Evolutionary conservation across 1,284 basidiomycete genomes (phyloP).

Genomic region (Puccinia horiana): DNA sequence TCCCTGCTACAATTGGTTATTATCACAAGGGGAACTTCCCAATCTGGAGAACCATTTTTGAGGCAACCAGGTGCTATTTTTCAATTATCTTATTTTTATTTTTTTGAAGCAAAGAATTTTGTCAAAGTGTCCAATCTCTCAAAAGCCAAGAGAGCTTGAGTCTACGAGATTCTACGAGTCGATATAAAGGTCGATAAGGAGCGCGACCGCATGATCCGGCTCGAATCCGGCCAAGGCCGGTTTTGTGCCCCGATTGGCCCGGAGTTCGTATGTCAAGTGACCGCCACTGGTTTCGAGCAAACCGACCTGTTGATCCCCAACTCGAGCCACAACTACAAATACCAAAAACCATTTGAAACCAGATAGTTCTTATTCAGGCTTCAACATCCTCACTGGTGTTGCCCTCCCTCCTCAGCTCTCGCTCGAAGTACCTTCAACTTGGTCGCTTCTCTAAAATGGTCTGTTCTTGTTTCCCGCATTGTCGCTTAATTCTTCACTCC

Average conservation of each 20-base stretch:
- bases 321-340: not conserved
- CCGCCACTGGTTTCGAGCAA: not conserved
- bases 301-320: not conserved
- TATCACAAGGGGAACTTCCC: too few relatives aligned
- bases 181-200: too few relatives aligned
- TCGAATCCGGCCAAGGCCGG: not conserved
- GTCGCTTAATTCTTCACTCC: not conserved
- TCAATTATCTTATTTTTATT: too few relatives aligned
- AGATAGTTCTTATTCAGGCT: not conserved
- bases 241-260: not conserved
- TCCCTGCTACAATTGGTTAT: too few relatives aligned
- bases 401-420: not conserved
- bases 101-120: too few relatives aligned
- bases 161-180: too few relatives aligned
- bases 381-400: not conserved
- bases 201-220: too few relatives aligned
- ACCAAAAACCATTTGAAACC: not conserved
- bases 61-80: too few relatives aligned
- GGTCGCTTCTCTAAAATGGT: conserved; percentile 9
- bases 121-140: too few relatives aligned
- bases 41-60: too few relatives aligned
- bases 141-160: too few relatives aligned
- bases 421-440: not conserved
- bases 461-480: not conserved
- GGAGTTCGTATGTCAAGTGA: not conserved